Evolutionary conservation across 208 protist species (phyloP), one percentile per base, ranked within the genome.

Genomic region (Balamuthia mandrillaris): DNA sequence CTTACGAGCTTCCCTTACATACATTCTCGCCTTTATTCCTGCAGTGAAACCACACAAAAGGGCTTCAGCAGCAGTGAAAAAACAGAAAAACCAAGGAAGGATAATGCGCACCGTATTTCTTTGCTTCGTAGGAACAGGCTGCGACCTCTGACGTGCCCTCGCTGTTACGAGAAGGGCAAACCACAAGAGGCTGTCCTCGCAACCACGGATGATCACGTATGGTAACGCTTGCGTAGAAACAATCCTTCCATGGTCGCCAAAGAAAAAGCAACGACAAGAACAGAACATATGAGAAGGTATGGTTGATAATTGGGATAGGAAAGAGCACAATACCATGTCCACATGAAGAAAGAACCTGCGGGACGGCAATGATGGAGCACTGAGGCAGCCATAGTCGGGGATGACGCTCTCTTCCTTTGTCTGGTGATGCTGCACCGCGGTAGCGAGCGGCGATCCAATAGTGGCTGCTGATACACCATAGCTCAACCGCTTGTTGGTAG

Each of bases 1-100:
- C 74, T 35, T 41, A 5, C 74, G 74, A 1, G 74, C 74, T 35
- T 81, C 74, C 3, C 74, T 31, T 18, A 81, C 74, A 24, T 52
- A 65, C 74, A 81, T 81, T 9, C 74, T 45, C 9, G 74, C 51
- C 49, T 81, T 81, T 31, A 81, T 65, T 44, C 74, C 74, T 75
- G 24, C 65, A 27, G 41, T 47, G 24, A 9, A 27, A 47, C 33
- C 16, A 7, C 7, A 63, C 24, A 63, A 29, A 29, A 12, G n/a
- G n/a, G n/a, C 74, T 75, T 60, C 41, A 21, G 9, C 9, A 6
- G 24, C 65, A 27, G 41, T 47, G 24, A 9, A 27, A 47, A 14
- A 41, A 7, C 7, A 63, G 56, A 63, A 29, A 29, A 12, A n/a
- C 10, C 9, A 70, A 70, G 61, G 24, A 31, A 70, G 4, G 5